A percentile compares a stretch with the other conserved stretches of the same genome.
phyloP scores from a whole-genome alignment of 2,329 filamentous ascomycete species.

The Knoxdaviesia capensis region DNA sequence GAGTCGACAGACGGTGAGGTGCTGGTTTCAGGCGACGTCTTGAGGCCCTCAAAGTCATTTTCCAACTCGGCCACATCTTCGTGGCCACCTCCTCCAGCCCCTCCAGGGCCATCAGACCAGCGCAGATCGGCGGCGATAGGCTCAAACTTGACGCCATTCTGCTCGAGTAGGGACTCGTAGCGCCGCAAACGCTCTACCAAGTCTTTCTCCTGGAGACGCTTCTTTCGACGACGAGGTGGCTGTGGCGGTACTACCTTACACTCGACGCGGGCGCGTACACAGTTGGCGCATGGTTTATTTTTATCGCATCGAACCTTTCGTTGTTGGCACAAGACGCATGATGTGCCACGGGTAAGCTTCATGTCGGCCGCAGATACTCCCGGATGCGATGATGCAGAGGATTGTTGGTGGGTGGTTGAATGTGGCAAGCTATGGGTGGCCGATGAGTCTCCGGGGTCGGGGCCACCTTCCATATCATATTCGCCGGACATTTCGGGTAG shows the following conservation, averaged over 20 bases:
- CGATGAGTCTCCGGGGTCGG: no score
- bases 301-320: constrained; percentile 60
- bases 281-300: constrained; percentile 46
- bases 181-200: constrained; percentile 47
- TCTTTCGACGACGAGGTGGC: constrained; percentile 36
- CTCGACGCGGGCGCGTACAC: constrained; percentile 38
- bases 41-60: constrained; percentile 32
- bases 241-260: constrained; percentile 38
- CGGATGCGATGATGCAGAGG: neutral
- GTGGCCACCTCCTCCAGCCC: constrained; percentile 4
- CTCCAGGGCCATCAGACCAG: neutral
- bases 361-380: constrained; percentile 6
- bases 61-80: constrained; percentile 37
- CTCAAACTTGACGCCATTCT: constrained; percentile 50
- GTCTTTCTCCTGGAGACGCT: constrained; percentile 48
- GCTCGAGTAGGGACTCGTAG: constrained; percentile 45
- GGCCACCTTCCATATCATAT: no score
- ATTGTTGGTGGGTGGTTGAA: constrained; percentile 2
- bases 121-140: constrained; percentile 31
- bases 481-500: no score
- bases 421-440: no score
- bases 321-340: constrained; percentile 56
- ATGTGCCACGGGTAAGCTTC: constrained; percentile 38
- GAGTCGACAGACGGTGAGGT: constrained; percentile 12
- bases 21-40: constrained; percentile 27